A percentile compares a stretch with the other conserved stretches of the same genome.
phyloP scores from a whole-genome alignment of 768 basidiomycete species.

The Podaxis sp. region DNA sequence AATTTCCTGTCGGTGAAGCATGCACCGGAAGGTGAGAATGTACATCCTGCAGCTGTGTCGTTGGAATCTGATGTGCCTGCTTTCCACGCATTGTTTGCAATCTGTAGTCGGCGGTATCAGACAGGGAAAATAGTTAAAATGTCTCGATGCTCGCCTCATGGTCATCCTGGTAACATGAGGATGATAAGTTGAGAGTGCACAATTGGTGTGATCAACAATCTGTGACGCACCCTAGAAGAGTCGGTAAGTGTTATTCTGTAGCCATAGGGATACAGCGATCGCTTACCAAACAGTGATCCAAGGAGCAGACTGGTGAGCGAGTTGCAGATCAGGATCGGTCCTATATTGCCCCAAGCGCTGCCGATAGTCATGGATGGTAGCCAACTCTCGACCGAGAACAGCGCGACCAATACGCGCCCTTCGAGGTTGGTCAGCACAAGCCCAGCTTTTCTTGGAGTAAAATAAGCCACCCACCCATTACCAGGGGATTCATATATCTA shows the following conservation, averaged over 20 bases:
- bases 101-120: constrained; percentile 25
- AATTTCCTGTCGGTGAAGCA: constrained; percentile 62
- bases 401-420: background rate
- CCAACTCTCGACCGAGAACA: constrained; percentile 52
- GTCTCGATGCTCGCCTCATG: constrained; percentile 38
- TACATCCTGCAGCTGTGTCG: constrained; percentile 48
- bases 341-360: constrained; percentile 52
- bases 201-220: background rate
- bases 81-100: constrained; percentile 59
- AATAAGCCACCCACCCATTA: constrained; percentile 20
- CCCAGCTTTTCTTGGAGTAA: background rate
- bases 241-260: background rate
- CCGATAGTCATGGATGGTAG: constrained; percentile 57
- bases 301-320: constrained; percentile 48
- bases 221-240: background rate
- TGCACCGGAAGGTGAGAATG: constrained; percentile 51
- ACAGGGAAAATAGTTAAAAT: background rate
- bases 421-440: background rate
- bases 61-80: constrained; percentile 56
- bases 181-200: no score
- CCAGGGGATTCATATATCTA: constrained; percentile 53
- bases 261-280: background rate
- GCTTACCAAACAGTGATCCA: constrained; percentile 57
- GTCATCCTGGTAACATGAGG: constrained; percentile 40
- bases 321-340: constrained; percentile 47